Conservation (phyloP, 768 basidiomycete genomes). For the Gyrodon lividus region DNA sequence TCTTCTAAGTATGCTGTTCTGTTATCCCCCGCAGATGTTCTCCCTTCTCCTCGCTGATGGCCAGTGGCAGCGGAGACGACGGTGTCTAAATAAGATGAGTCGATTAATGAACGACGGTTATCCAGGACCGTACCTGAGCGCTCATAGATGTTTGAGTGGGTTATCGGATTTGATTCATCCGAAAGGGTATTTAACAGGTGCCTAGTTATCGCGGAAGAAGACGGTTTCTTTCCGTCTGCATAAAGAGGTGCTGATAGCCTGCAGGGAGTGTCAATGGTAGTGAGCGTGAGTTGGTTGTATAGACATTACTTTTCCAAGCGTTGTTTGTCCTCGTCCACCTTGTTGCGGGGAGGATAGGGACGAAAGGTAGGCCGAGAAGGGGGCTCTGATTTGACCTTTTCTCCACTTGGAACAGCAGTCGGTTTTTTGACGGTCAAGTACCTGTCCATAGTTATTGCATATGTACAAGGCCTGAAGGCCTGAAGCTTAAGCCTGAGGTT, state of each 20-base stretch:
- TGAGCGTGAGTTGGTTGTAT: not conserved
- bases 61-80: constrained; percentile 65
- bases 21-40: constrained; percentile 22
- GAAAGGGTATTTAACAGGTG: constrained; percentile 60
- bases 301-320: constrained; percentile 16
- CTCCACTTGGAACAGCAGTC: not conserved
- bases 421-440: constrained; percentile 27
- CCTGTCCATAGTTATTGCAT: constrained; percentile 24
- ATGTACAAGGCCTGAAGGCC: no score
- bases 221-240: constrained; percentile 34
- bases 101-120: not conserved
- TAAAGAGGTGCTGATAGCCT: constrained; percentile 33
- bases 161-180: constrained; percentile 74
- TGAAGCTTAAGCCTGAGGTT: no score
- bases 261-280: not conserved
- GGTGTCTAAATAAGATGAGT: constrained; percentile 41
- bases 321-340: constrained; percentile 17
- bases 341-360: constrained; percentile 13
- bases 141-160: constrained; percentile 62
- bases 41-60: constrained; percentile 61
- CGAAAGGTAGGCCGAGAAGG: not conserved
- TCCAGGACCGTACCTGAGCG: constrained; percentile 50
- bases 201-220: constrained; percentile 49
- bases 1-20: constrained; percentile 40
- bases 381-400: not conserved